Percentiles rank a stretch among this genome's conserved stretches.
These are phyloP conservation scores for Globisporangium canariense DNA, from an alignment of 352 stramenopile species.

Conservation along the genomic window DNA sequence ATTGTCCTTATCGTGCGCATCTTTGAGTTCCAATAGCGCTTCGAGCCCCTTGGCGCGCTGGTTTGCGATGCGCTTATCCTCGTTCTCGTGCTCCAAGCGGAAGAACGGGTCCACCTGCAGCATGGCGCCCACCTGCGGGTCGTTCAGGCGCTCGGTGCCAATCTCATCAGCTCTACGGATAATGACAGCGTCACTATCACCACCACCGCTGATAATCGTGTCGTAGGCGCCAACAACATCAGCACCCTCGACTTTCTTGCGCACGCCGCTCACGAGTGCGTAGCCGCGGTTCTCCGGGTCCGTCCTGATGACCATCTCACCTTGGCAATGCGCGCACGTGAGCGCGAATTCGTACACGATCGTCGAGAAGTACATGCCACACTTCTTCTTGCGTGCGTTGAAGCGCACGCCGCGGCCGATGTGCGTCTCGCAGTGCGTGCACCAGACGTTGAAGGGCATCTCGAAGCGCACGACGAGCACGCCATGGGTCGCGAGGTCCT, in stretches of 20 bases:
- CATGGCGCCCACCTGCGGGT: slow-evolving; percentile 34
- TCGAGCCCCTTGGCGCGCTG: slow-evolving; percentile 47
- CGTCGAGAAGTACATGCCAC: slow-evolving; percentile 90
- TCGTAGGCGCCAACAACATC: slow-evolving; percentile 20
- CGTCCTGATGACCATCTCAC: slow-evolving; percentile 92
- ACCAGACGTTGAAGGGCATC: slow-evolving; percentile 96
- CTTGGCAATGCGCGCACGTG: slow-evolving; percentile 87
- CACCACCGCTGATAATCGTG: background rate
- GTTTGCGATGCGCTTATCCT: slow-evolving; percentile 51
- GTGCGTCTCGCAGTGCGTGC: slow-evolving; percentile 59
- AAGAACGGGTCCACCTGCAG: slow-evolving; percentile 70
- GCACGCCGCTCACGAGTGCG: slow-evolving; percentile 85
- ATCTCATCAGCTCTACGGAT: background rate
- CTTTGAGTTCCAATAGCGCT: slow-evolving; percentile 52
- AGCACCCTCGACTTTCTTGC: slow-evolving; percentile 74
- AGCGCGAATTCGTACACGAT: slow-evolving; percentile 94
- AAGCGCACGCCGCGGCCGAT: slow-evolving; percentile 91
- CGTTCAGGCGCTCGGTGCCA: slow-evolving; percentile 56
- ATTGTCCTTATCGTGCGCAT: slow-evolving; percentile 66
- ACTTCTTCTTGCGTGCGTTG: slow-evolving; percentile 94
- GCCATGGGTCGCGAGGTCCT: slow-evolving; percentile 83
- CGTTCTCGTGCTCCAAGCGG: slow-evolving; percentile 71
- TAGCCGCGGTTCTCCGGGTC: slow-evolving; percentile 92
- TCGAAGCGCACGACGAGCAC: slow-evolving; percentile 96
- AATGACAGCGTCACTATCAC: slow-evolving; percentile 13